phyloP scores from a whole-genome alignment of 208 protist genomes.

The Porcisia hertigi region DNA sequence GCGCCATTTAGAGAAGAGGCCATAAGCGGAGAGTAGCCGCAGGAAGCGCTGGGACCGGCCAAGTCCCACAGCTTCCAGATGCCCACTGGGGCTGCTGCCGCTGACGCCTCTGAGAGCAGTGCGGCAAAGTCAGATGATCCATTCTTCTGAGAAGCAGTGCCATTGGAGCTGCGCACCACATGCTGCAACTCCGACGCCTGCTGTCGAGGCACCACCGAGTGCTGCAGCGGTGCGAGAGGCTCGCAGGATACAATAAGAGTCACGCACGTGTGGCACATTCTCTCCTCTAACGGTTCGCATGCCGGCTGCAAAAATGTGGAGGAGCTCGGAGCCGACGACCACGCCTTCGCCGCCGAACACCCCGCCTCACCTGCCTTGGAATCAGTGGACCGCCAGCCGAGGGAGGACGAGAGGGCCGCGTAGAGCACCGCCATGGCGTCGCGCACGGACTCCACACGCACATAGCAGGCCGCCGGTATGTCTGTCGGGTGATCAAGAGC shows the following conservation, averaged over 20 bases:
- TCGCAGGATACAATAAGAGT: constrained; percentile 24
- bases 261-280: constrained; percentile 23
- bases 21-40: constrained; percentile 16
- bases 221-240: neutral
- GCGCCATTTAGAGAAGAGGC: neutral
- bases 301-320: constrained; percentile 8
- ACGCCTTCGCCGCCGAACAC: neutral
- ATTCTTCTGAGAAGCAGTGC: neutral
- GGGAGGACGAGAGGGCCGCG: constrained; percentile 24
- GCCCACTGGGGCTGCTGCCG: constrained; percentile 2
- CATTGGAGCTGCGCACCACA: no score
- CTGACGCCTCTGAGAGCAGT: neutral
- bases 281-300: constrained; percentile 18
- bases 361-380: neutral
- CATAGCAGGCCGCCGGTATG: constrained; percentile 37
- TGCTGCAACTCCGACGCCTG: neutral
- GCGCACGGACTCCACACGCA: constrained; percentile 17
- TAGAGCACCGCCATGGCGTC: constrained; percentile 25
- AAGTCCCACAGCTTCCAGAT: constrained; percentile 44
- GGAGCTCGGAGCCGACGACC: neutral
- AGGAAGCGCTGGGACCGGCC: constrained; percentile 26
- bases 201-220: neutral
- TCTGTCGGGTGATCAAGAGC: constrained; percentile 24
- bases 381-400: constrained; percentile 18
- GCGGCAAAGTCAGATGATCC: neutral